phyloP scores from a whole-genome alignment of 1,284 basidiomycete species.

The Wolfiporia cocos region DNA sequence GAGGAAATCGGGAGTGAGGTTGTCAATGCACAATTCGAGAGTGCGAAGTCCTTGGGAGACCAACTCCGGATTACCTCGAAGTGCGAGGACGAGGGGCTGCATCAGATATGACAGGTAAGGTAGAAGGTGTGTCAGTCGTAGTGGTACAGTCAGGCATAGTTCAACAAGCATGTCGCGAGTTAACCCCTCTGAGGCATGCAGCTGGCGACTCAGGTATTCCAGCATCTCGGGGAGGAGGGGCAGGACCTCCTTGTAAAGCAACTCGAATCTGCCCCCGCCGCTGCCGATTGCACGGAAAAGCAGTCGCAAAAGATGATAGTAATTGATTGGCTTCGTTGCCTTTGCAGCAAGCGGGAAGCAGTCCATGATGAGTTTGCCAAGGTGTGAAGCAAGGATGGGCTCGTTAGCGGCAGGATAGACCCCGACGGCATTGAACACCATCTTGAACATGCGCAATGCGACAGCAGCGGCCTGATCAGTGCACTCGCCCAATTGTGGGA shows the following conservation, averaged over 20 bases:
- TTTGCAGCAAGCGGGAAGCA: constrained; percentile 94
- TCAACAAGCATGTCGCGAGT: constrained; percentile 94
- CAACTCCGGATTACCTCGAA: constrained; percentile 85
- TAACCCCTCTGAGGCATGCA: constrained; percentile 74
- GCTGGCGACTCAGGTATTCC: constrained; percentile 88
- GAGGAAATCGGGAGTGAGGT: constrained; percentile 96
- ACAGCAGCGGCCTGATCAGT: constrained; percentile 79
- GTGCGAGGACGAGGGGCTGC: constrained; percentile 91
- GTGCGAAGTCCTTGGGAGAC: constrained; percentile 96
- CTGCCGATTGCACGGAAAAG: constrained; percentile 97
- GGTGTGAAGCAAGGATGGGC: constrained; percentile 86
- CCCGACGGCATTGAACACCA: constrained; percentile 91
- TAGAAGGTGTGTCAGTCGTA: constrained; percentile 92
- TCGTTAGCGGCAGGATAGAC: constrained; percentile 81
- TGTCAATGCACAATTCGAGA: constrained; percentile 99
- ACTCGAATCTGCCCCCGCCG: constrained; percentile 89
- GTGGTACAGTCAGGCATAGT: constrained; percentile 94
- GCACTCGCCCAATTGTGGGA: constrained; percentile 83
- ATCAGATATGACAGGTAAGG: constrained; percentile 96
- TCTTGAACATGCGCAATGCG: constrained; percentile 91
- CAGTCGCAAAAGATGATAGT: constrained; percentile 91
- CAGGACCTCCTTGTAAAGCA: constrained; percentile 94
- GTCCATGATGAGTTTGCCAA: constrained; percentile 94
- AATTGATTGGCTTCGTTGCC: constrained; percentile 87
- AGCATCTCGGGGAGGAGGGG: constrained; percentile 97